Base-by-base conservation (phyloP, 2,329 filamentous ascomycete genomes). In the Epichloe coenophiala region DNA sequence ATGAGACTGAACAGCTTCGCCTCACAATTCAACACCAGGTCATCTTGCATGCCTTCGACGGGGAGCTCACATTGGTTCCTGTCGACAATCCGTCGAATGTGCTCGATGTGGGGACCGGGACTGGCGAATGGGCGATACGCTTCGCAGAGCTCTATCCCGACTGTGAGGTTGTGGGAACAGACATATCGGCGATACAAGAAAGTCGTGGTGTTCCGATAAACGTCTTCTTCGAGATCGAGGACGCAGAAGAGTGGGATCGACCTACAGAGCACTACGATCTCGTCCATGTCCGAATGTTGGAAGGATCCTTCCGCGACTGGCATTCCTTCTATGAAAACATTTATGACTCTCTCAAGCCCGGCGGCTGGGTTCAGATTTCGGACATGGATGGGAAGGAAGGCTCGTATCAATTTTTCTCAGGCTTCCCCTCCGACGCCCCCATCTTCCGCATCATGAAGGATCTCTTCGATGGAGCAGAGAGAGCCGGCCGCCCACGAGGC, bases 1-100 rank as follows among this genome's bases (percentile, higher is more conserved):
- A 84, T 58, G 77, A 83, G 44, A 65, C 72, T 44, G 81, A 85
- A 59, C 79, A 83, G 62, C 77, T 78, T 44, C 77, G 81, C 41
- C 63, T 83, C 47, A 74, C 76, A 52, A 69, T 85, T 48, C 68
- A 78, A 39, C 80, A 85, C 56, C 79, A 83, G 59, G 75, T 83
- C 44, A 83, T 79, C 58, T 65, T 81, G 5, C 73, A 74, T 50
- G 65, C 71, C 15, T 69, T 76, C 47, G 66, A 70, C 36, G 69
- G 68, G 53, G 67, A 72, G 52, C 59, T 72, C 36, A 73, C 68
- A 21, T 67, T 68, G n/a, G 68, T 69, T 6, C 66, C 68, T 3
- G 60, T 76, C 5, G 58, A 65, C 27, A 57, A 67, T 35, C 68
- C 68, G 6, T 56, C 58, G 12, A 61, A 69, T 48, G 64, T 81